Base-by-base conservation (phyloP, 1,139 yeast genomes). In the Lodderomyces metapsilosis region DNA sequence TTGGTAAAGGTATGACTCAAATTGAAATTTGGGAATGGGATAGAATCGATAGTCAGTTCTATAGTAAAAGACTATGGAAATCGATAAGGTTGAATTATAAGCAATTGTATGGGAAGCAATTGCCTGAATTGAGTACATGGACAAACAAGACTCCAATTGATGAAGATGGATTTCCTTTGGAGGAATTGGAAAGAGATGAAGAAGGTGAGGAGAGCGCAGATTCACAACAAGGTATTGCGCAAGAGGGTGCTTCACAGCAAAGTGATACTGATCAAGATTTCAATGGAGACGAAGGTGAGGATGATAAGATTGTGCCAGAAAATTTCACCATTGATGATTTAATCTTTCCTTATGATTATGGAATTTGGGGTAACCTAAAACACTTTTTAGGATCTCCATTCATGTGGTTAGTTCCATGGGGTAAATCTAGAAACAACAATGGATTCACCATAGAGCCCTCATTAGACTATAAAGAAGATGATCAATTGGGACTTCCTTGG, bases 21-120 rank as follows among this genome's bases (percentile, higher is more conserved):
- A 91, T 92, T 44, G 98, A 92, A 61, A 70, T 76, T 2, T 92
- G 98, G 98, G 98, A 92, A 54, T 65, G 74, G 64, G 98, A 92
- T 50, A 73, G 98, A 46, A 67, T 88, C 2, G 88, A 81, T 43
- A 71, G 81, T 7, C 87, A 84, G 50, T 74, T 83, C 45, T 71
- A 64, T 39, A 71, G 75, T 1, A 79, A 74, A 35, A 56, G 77
- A 33, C 63, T 81, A 44, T 79, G 86, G 82, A 48, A 54, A 7
- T 74, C 66, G 42, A 68, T 82, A 6, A 53, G 75, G 27, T 50
- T 50, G n/a, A 82, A 81, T 52, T 79, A 77, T 53, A 38, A 48
- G 17, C 44, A 49, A 17, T 46, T 79, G 2, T 74, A 79, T 50
- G 70, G 72, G 3, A 66, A 62, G 38, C 57, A 61, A 4, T 58